Conservation (phyloP, 2,329 filamentous ascomycete species). For the Nectriaceae sp. region DNA sequence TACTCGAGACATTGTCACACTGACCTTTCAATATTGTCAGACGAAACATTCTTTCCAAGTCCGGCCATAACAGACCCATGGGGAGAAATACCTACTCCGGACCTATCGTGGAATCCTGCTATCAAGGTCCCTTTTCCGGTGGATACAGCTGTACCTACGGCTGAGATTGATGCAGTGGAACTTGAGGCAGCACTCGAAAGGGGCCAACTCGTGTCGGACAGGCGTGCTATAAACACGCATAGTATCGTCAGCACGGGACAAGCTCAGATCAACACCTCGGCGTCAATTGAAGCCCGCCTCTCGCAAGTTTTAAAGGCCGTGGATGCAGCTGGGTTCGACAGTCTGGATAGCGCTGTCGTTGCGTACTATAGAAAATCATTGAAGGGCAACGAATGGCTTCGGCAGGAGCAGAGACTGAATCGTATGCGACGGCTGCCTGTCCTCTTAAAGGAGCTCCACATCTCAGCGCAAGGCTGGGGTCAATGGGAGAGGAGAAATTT, state of each 20-base stretch:
- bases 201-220: background rate
- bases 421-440: background rate
- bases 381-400: background rate
- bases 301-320: background rate
- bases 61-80: background rate
- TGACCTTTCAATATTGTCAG: background rate
- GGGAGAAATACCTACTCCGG: background rate
- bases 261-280: background rate
- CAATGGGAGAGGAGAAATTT: background rate
- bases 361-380: background rate
- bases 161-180: background rate
- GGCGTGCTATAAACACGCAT: background rate
- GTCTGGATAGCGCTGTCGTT: background rate
- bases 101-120: background rate
- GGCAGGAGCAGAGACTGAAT: background rate
- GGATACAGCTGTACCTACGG: background rate
- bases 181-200: background rate
- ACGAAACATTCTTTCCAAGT: background rate
- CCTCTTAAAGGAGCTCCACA: background rate
- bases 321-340: background rate
- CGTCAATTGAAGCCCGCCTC: background rate
- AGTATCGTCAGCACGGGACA: background rate
- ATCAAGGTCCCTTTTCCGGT: background rate
- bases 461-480: background rate
- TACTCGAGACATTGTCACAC: background rate